Base-by-base conservation (phyloP, 352 stramenopile genomes). In the Pythium rishiriense region DNA sequence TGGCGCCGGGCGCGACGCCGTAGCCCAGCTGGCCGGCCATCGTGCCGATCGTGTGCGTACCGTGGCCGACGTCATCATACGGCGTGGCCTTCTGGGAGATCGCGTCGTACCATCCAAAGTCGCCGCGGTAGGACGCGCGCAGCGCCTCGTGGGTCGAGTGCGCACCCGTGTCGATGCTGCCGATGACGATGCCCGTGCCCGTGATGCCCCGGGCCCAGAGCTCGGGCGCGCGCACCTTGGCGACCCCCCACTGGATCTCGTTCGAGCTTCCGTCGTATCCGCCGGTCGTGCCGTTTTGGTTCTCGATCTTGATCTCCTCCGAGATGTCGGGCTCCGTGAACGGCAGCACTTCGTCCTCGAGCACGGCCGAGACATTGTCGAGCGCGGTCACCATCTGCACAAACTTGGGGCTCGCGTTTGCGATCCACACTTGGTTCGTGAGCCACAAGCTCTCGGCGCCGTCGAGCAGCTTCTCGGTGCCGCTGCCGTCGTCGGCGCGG, bases 131-230 rank as follows among this genome's bases (percentile, higher is more conserved):
- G 4, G 49, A 53, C 4, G 19, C 9, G 19, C 6, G 21, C 4
- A 79, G 17, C 5, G 50, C 46, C 17, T 69, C 55, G 50, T 79
- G 72, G 8, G 72, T 66, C 31, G 47, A 55, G 1, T 69, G 72
- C 21, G 41, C 72, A 12, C 72, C 72, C 6, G 72, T 74, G 46
- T 79, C 72, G 37, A 79, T 79, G 42, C 64, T 76, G 29, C 48
- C 68, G 15, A 79, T 48, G 10, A 69, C 51, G 54, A 76, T 37
- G 12, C 62, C 66, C 6, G 52, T 52, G 43, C 72, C 72, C 2
- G 37, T 69, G 25, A 61, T 69, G 37, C 68, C 65, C 11, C 60
- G 17, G 21, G 26, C 26, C 68, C 72, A 79, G 24, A 74, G 56
- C 55, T 72, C 51, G 24, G 37, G 45, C 22, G 22, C 53, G 24